Evolutionary conservation across 106 monocot genomes (phyloP).

Genomic region (Xerophyta viscosa): DNA sequence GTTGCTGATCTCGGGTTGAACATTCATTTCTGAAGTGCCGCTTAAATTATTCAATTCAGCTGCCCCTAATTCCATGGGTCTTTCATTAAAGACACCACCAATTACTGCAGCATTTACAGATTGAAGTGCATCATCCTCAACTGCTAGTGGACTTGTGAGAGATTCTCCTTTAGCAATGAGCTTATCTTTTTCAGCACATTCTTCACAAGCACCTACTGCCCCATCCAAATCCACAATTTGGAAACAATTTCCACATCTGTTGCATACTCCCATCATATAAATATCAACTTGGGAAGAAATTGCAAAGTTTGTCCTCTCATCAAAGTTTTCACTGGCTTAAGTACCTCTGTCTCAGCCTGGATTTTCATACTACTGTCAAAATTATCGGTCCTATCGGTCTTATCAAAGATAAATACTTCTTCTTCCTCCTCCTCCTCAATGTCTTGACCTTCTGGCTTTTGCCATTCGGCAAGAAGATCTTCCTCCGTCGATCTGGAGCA

Average conservation of each 20-base stretch:
- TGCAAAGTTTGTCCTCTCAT: constrained; percentile 4
- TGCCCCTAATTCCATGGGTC: neutral
- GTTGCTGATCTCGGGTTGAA: constrained; percentile 10
- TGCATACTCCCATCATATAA: constrained; percentile 28
- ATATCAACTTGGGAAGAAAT: constrained; percentile 6
- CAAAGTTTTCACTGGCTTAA: neutral
- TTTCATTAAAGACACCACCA: constrained; percentile 3
- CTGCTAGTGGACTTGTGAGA: neutral
- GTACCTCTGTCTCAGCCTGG: constrained; percentile 9
- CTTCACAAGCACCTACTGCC: constrained; percentile 36
- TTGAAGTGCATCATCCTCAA: constrained; percentile 2
- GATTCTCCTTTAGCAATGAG: constrained; percentile 8
- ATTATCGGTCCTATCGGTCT: constrained; percentile 34
- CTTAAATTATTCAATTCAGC: constrained; percentile 10
- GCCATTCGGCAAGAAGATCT: constrained; percentile 34
- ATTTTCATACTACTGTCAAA: constrained; percentile 6
- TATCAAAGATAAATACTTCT: constrained; percentile 62
- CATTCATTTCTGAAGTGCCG: neutral
- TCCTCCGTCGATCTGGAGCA: constrained; percentile 24
- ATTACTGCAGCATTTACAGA: neutral
- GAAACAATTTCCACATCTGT: constrained; percentile 51
- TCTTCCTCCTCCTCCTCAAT: too few species aligned
- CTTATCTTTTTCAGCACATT: constrained; percentile 30
- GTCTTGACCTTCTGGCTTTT: constrained; percentile 28
- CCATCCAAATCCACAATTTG: constrained; percentile 6